Base-by-base conservation (phyloP, 345 rosid species). In the Microcos paniculata region DNA sequence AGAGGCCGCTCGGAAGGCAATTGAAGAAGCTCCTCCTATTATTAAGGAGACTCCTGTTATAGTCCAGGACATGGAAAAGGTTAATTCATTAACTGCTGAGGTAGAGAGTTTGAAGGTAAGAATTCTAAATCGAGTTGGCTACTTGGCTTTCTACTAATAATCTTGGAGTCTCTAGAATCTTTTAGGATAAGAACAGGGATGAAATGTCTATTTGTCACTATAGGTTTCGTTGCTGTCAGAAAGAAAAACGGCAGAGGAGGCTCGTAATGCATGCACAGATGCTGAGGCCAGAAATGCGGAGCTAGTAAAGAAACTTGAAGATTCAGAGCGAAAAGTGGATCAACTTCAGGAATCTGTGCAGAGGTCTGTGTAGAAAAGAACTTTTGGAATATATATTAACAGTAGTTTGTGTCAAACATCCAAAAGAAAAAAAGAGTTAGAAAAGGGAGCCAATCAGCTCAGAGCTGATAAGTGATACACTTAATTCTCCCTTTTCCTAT, bases 11-110 rank as follows among this genome's bases (percentile, higher is more conserved):
- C 83, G 80, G 75, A 93, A 91, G 82, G 98, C 97, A 72, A 92
- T 94, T 79, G 99, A 93, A 84, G 99, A 94, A 82, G 94, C 99
- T 71, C 98, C 99, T 73, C 98, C 98, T 51, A 78, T 94, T 79
- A 87, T 96, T 73, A 92, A 89, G 86, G 99, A 93, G 89, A 93
- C 98, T 79, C 96, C 98, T n/a, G 92, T 96, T 63, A 75, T 94
- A 75, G 86, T 96, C 82, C 92, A 96, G 82, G 97, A 96, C 83
- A 92, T 93, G 12, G 95, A 92, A 84, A 96, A 87, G 87, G 82
- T 96, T 46, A 88, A 85, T 76, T 81, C 86, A 66, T 84, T 96
- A 73, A 81, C 82, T 53, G 82, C 94, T 55, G 98, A 96, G 73
- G 83, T 90, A 57, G 97, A 90, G 84, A 91, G 88, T 81, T 79